Evolutionary conservation across 768 basidiomycete species (phyloP).

Genomic region (Hirschioporus abietinus): DNA sequence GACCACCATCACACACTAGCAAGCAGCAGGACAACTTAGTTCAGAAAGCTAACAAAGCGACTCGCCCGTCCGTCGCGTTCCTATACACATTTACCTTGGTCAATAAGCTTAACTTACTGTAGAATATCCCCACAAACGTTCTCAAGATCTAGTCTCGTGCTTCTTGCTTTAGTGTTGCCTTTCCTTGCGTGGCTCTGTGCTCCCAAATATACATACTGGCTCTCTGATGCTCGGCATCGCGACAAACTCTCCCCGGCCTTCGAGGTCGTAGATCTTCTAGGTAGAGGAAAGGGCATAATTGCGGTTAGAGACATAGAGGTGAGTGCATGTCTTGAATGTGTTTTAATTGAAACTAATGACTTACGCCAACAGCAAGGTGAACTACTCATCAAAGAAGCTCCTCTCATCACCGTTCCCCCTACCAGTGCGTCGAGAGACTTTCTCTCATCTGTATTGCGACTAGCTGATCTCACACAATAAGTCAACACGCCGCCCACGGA

Average conservation of each 20-base stretch:
- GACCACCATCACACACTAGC: too few relatives aligned
- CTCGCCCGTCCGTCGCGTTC: too few relatives aligned
- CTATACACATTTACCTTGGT: too few relatives aligned
- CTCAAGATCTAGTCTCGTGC: too few relatives aligned
- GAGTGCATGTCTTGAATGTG: constrained; percentile 10
- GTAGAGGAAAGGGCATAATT: constrained; percentile 50
- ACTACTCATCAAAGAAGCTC: constrained; percentile 47
- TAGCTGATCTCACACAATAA: background rate
- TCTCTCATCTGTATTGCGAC: background rate
- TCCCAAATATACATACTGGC: background rate
- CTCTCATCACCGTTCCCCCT: constrained; percentile 47
- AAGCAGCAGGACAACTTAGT: too few relatives aligned
- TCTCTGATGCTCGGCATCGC: background rate
- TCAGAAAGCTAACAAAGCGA: too few relatives aligned
- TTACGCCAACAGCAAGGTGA: constrained; percentile 47
- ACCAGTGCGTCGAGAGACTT: constrained; percentile 32
- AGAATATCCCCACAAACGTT: too few relatives aligned
- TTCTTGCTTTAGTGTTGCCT: background rate
- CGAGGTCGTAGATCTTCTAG: constrained; percentile 43
- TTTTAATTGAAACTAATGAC: constrained; percentile 2
- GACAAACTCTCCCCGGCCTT: constrained; percentile 18
- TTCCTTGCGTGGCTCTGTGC: background rate
- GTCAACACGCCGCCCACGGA: constrained; percentile 36
- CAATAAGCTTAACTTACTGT: too few relatives aligned
- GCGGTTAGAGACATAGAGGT: constrained; percentile 49